These are phyloP conservation scores for Toxoplasma gondii DNA, from an alignment of 169 alveolate genomes.

Conservation along the genomic window DNA sequence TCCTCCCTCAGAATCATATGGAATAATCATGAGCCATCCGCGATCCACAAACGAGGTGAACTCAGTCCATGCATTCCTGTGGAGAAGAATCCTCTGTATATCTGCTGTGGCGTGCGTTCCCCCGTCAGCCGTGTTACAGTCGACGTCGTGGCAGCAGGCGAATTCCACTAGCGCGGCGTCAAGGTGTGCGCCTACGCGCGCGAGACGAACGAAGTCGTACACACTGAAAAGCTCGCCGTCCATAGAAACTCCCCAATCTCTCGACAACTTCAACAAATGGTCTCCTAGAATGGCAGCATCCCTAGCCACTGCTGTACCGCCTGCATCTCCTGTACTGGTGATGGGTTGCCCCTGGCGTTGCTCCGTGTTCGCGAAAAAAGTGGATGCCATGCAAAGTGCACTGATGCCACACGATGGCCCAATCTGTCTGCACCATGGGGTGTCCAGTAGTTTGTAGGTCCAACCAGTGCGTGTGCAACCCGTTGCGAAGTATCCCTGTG, in stretches of 20 bases:
- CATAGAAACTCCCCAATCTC: background rate
- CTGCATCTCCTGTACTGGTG: background rate
- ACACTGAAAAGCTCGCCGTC: constrained; percentile 8
- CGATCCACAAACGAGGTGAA: background rate
- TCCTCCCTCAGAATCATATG: constrained; percentile 7
- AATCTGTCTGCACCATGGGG: constrained; percentile 21
- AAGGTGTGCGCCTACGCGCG: constrained; percentile 8
- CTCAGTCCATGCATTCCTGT: background rate
- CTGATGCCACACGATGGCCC: constrained; percentile 39
- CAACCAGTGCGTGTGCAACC: background rate
- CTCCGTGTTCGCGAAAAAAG: background rate
- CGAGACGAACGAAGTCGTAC: background rate
- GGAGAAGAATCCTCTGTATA: background rate
- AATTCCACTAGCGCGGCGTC: background rate
- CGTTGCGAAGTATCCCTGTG: background rate
- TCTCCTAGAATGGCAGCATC: background rate
- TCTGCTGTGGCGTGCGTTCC: background rate
- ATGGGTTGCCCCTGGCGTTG: background rate
- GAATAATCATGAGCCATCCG: background rate
- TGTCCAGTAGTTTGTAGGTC: background rate
- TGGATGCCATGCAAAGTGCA: background rate
- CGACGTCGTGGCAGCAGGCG: background rate
- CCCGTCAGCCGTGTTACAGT: background rate
- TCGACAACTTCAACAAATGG: background rate
- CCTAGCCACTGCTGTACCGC: background rate